phyloP scores from a whole-genome alignment of 208 protist species.

The Trypanosoma theileri region DNA sequence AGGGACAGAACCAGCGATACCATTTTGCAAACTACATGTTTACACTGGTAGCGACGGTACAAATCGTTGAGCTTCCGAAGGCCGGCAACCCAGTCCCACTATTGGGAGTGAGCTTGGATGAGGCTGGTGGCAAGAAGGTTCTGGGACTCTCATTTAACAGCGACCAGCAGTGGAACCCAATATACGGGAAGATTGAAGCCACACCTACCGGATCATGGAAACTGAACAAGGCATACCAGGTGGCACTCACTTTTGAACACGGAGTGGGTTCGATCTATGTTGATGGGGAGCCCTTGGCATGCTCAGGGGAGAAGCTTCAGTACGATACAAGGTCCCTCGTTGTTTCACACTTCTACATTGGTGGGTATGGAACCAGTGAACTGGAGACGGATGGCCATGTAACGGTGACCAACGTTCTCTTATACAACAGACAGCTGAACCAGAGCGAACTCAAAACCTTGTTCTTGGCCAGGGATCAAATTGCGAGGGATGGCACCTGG shows the following conservation, averaged over 20 bases:
- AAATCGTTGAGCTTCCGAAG: neutral
- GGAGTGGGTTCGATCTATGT: neutral
- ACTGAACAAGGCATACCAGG: neutral
- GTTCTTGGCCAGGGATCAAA: neutral
- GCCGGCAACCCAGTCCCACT: neutral
- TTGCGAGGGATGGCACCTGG: neutral
- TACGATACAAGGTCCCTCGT: neutral
- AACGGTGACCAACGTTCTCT: neutral
- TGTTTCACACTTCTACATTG: too few species aligned
- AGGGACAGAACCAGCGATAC: neutral
- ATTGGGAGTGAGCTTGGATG: neutral
- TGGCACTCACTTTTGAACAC: neutral
- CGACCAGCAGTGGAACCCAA: neutral
- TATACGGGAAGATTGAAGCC: neutral
- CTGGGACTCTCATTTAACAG: neutral
- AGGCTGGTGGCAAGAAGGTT: neutral
- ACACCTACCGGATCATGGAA: neutral
- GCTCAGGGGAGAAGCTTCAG: neutral
- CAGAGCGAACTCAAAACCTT: neutral
- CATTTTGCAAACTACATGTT: neutral
- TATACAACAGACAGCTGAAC: neutral
- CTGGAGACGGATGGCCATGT: neutral
- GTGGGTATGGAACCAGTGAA: neutral
- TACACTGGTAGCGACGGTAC: neutral
- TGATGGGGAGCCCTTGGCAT: neutral